Evolutionary conservation across 2,329 filamentous ascomycete species (phyloP), one percentile per base, ranked within the genome.

Genomic region (Sporothrix protearum): DNA sequence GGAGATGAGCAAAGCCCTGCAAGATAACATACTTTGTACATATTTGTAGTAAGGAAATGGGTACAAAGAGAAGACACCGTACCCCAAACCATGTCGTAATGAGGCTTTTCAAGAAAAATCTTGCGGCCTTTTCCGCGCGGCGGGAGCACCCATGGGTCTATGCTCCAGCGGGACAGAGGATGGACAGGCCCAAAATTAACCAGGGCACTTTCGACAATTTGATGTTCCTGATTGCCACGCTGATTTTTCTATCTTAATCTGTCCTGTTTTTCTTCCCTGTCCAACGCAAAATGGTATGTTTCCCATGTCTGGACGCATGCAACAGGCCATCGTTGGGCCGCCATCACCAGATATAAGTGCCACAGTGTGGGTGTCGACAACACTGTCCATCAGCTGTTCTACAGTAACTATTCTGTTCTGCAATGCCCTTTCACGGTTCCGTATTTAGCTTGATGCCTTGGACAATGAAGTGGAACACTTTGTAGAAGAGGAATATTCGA

Each of bases 21-120:
- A n/a, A n/a, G n/a, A n/a, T n/a, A n/a, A n/a, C n/a, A n/a, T n/a
- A n/a, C n/a, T n/a, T n/a, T n/a, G n/a, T n/a, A n/a, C n/a, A n/a
- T n/a, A n/a, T n/a, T n/a, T n/a, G n/a, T n/a, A n/a, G 33, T 9
- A 33, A n/a, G 30, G 30, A 16, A 36, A 39, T 14, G 16, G 33
- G 1, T 51, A 61, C 33, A 39, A 39, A 3, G 12, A 14, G 2
- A 28, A 64, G n/a, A 42, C n/a, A 66, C 28, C 22, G 39, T 22
- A 47, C 10, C 19, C 1, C 4, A 12, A 53, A 12, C 49, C 49
- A 25, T 53, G 49, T 53, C 49, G 39, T 49, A 66, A 66, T 66
- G 61, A 66, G 61, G 22, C 61, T 66, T 49, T 66, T 66, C 61
- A 47, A 36, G 49, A 7, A 66, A 66, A 66, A 66, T 66, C 39